Base-by-base conservation (phyloP, 2,329 filamentous ascomycete species). In the Fonsecaea monophora region DNA sequence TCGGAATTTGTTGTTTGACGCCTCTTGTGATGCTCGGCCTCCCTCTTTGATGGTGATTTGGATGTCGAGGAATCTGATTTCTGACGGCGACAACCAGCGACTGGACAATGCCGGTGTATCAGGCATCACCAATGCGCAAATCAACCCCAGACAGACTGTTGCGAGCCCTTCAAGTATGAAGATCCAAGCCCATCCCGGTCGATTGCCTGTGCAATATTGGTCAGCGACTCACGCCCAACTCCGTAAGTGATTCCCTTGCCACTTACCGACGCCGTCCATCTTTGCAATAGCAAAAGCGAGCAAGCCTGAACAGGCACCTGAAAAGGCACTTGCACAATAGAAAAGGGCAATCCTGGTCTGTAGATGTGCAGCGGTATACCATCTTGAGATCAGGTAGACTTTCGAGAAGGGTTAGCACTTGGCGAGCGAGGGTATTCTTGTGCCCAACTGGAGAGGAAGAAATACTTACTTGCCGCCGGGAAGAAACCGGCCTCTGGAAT, bases 101-200 rank as follows among this genome's bases (percentile, higher is more conserved):
- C 55, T 1, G 32, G 54, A 79, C 1, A 78, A 76, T 3, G 63
- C 77, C 0, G 80, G 81, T n/a, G 75, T 81, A 64, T 84, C 82
- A 25, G 78, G 75, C n/a, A 83, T 79, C 4, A 77, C 72, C 64
- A 81, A 81, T 59, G 78, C 81, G 9, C 80, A 78, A 1, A 77
- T 42, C 9, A 78, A 50, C 2, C 81, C 80, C 1, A 83, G 75
- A 4, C 79, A 35, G 4, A 82, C 75, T 0, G 82, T 83, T 1
- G 80, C 71, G 0, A 83, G 72, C 1, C 82, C 82, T 68, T 84
- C 82, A 8, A 70, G 81, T 78, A 82, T 87, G 90, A 53, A 85
- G 81, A 21, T 85, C 82, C 82, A 83, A 50, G 82, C 75, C 82
- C 82, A 84, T 42, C 81, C 82, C 12, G 76, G 76, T 45, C 78